Evolutionary conservation across 352 stramenopile species (phyloP).

Genomic region (Aphanomyces invadans): DNA sequence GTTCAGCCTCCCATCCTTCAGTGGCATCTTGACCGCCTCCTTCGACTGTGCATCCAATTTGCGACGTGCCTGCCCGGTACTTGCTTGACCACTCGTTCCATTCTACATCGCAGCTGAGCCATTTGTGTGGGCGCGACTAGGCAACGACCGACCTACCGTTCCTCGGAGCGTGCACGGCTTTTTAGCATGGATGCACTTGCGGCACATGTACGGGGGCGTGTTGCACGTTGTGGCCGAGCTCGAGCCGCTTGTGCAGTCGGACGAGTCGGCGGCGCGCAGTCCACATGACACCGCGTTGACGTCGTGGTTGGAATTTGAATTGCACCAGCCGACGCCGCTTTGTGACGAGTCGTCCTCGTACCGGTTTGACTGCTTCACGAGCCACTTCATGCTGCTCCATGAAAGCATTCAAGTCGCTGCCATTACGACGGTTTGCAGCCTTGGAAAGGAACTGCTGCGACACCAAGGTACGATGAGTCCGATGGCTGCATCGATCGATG

Average conservation of each 20-base stretch:
- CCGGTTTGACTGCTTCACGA: constrained; percentile 12
- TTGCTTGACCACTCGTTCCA: background rate
- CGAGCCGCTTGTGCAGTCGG: too few relatives aligned
- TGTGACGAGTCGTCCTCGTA: background rate
- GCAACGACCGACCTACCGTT: background rate
- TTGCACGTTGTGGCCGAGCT: too few relatives aligned
- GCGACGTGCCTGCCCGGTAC: too few relatives aligned
- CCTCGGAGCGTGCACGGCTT: background rate
- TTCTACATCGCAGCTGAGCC: too few relatives aligned
- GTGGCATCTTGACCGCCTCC: background rate
- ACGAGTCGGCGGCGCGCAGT: too few relatives aligned
- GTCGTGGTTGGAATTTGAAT: constrained; percentile 9
- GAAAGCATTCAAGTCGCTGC: background rate
- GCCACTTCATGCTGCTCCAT: constrained; percentile 6
- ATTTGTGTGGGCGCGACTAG: too few relatives aligned
- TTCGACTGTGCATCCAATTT: background rate
- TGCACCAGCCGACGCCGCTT: background rate
- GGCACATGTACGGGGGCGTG: background rate
- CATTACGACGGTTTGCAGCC: constrained; percentile 12
- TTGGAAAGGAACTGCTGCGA: constrained; percentile 15
- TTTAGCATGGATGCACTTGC: background rate
- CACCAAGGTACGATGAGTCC: constrained; percentile 17
- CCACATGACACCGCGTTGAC: too few relatives aligned
- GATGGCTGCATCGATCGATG: background rate
- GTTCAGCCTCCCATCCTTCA: background rate